Evolutionary conservation across 139 green algal genomes (phyloP).

Genomic region (Choricystis sp.): DNA sequence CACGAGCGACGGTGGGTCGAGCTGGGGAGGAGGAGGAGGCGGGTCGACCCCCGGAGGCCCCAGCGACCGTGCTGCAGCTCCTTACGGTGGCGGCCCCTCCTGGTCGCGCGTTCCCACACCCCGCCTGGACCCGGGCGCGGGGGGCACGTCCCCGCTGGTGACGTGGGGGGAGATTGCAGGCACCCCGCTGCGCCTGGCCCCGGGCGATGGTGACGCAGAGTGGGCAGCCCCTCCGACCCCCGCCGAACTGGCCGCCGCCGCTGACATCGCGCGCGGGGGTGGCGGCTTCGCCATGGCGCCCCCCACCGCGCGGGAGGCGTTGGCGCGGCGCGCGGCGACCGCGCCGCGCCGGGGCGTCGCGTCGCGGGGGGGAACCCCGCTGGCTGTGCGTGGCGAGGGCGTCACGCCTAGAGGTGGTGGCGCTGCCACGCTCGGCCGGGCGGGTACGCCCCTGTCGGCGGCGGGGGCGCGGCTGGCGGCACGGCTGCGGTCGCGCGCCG

Average conservation of each 20-base stretch:
- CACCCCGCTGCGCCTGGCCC: constrained; percentile 58
- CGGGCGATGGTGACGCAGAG: no score
- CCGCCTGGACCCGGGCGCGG: no score
- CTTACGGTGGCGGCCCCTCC: no score
- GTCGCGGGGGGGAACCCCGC: neutral
- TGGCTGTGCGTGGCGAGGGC: neutral
- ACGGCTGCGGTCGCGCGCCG: neutral
- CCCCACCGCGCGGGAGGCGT: neutral
- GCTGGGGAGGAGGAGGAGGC: no score
- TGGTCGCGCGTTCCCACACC: no score
- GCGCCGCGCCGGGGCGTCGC: neutral
- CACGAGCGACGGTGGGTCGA: no score
- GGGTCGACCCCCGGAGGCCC: no score
- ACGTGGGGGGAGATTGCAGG: constrained; percentile 71
- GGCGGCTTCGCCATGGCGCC: neutral
- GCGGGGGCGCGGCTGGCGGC: no score
- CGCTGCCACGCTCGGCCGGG: neutral
- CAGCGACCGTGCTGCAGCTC: no score
- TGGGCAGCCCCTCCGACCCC: no score
- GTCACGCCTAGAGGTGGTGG: neutral
- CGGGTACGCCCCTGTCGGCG: neutral
- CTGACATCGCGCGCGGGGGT: neutral
- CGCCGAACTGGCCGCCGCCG: no score
- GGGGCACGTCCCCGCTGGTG: constrained; percentile 56
- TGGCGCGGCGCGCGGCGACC: neutral